These are phyloP conservation scores for Neocallimastix lanati DNA, from an alignment of 192 early-diverging fungal species.

Conservation along the genomic window DNA sequence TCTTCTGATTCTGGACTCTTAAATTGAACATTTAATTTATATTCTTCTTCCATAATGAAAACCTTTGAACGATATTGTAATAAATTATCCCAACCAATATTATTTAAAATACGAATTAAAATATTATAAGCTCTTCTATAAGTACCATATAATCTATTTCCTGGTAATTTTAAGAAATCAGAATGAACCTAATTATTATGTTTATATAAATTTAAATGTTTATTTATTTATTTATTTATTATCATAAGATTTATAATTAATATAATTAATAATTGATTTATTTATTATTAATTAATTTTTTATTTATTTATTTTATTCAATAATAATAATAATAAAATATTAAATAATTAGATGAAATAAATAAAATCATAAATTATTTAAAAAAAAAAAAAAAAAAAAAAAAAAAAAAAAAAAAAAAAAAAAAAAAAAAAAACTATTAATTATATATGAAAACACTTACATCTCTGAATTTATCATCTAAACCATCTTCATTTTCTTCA, in stretches of 20 bases:
- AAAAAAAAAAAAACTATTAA: too few relatives aligned
- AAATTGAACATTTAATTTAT: not conserved
- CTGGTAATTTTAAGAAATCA: not conserved
- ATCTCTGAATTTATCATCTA: not conserved
- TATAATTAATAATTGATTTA: too few relatives aligned
- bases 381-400: too few relatives aligned
- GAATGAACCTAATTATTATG: not conserved
- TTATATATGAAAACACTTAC: too few relatives aligned
- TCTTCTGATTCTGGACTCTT: not conserved
- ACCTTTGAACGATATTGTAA: not conserved
- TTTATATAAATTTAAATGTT: not conserved
- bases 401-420: too few relatives aligned
- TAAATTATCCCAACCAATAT: not conserved
- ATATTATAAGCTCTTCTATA: not conserved
- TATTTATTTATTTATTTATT: too few relatives aligned
- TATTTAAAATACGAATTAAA: not conserved
- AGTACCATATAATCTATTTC: not conserved
- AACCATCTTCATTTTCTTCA: not conserved
- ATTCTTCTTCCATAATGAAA: not conserved
- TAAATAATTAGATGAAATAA: too few relatives aligned
- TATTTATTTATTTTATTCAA: too few relatives aligned
- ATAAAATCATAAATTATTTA: too few relatives aligned
- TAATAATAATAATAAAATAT: too few relatives aligned
- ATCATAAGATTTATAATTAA: too few relatives aligned
- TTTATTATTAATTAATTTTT: too few relatives aligned